phyloP scores from a whole-genome alignment of 2,329 filamentous ascomycete species.

The Beauveria scarabaeidicola region DNA sequence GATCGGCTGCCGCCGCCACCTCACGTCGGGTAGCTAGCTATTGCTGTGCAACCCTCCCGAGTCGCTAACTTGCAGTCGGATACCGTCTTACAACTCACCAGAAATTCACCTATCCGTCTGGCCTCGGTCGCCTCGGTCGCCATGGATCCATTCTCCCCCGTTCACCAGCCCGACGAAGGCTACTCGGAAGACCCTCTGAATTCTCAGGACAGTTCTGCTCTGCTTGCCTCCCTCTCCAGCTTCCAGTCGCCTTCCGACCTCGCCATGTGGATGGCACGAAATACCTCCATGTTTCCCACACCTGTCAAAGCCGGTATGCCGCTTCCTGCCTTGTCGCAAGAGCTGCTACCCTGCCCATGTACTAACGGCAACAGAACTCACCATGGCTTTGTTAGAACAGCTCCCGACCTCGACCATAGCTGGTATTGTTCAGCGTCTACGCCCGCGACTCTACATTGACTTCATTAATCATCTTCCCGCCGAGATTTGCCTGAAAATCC shows the following conservation, averaged over 20 bases:
- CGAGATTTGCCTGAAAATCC: slow-evolving; percentile 83
- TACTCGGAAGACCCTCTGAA: slow-evolving; percentile 70
- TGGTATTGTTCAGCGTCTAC: slow-evolving; percentile 70
- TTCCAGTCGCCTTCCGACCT: slow-evolving; percentile 35
- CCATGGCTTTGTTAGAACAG: slow-evolving; percentile 67
- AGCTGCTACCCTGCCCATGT: background rate
- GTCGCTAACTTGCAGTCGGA: background rate
- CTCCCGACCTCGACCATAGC: slow-evolving; percentile 74
- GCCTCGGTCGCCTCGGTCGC: slow-evolving; percentile 6
- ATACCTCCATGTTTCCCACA: slow-evolving; percentile 40
- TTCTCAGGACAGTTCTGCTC: slow-evolving; percentile 26
- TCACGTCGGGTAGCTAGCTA: background rate
- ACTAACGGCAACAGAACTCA: slow-evolving; percentile 52
- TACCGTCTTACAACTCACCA: background rate
- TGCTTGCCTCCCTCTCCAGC: slow-evolving; percentile 26
- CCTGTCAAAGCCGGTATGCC: slow-evolving; percentile 41
- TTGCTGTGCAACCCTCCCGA: background rate
- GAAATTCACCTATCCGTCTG: background rate
- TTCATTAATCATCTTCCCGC: slow-evolving; percentile 78
- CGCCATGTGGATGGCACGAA: slow-evolving; percentile 40
- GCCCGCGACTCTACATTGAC: slow-evolving; percentile 83
- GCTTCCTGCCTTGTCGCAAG: background rate
- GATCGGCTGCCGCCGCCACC: slow-evolving; percentile 1
- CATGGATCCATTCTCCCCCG: slow-evolving; percentile 43
- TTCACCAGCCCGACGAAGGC: slow-evolving; percentile 66